phyloP scores from a whole-genome alignment of 2,329 filamentous ascomycete genomes.

The Venturia asperata region DNA sequence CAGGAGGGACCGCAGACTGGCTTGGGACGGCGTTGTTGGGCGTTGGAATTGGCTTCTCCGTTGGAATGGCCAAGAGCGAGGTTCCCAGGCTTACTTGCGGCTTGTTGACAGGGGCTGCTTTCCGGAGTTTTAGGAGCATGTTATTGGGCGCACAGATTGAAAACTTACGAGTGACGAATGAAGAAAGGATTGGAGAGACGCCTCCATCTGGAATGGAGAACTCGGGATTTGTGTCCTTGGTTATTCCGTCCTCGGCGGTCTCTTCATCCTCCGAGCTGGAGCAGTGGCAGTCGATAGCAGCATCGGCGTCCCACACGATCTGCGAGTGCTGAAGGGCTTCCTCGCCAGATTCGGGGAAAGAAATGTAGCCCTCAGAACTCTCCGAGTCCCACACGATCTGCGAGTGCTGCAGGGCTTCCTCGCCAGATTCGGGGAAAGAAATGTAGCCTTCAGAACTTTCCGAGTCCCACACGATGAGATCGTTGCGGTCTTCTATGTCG shows the following conservation, averaged over 20 bases:
- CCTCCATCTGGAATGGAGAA: neutral
- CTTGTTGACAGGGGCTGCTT: neutral
- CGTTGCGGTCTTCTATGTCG: neutral
- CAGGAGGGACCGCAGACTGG: neutral
- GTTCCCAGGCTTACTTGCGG: neutral
- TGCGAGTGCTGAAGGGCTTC: neutral
- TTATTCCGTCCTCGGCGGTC: neutral
- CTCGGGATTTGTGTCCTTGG: neutral
- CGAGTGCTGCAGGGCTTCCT: neutral
- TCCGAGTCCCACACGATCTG: neutral
- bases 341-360: neutral
- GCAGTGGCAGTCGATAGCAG: neutral
- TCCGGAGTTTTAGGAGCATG: neutral
- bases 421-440: neutral
- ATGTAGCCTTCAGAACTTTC: neutral
- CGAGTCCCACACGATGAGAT: neutral
- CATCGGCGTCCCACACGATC: neutral
- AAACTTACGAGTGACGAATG: conserved; percentile 3
- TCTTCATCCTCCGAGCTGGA: neutral
- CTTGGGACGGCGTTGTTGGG: neutral
- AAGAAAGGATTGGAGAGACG: neutral
- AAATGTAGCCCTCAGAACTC: neutral
- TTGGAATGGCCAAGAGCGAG: neutral
- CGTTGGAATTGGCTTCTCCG: neutral
- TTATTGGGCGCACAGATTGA: neutral